Base-by-base conservation (phyloP, 768 basidiomycete genomes). In the Boletus bicolor region DNA sequence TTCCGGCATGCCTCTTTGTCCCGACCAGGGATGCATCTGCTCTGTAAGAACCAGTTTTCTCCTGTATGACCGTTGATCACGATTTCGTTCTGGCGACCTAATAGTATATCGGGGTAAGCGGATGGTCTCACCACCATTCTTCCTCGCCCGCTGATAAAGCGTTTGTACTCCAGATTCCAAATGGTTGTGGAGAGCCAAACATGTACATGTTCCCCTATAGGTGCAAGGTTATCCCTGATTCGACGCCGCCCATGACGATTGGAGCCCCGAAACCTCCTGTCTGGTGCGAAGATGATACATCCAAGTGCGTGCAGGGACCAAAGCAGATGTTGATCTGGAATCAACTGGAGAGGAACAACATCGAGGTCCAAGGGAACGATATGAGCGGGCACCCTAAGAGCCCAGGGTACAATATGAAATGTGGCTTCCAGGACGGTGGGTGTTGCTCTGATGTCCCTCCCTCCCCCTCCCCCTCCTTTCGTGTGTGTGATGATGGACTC, bases 351-450 rank as follows among this genome's bases (percentile, higher is more conserved):
- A 0, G 4, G 30, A 55, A 66, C 42, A 66, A 65, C 30, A 49
- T 66, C 38, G 11, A 14, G 0, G 42, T 48, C 6, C 1, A 10
- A 0, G 64, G 64, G 46, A 0, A 2, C 1, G 64, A 62, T n/a
- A 0, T 6, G 37, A 11, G 17, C 30, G 60, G 60, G 1, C 0
- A 11, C 0, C 11, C 0, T 9, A 55, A 53, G 28, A 26, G 7
- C 37, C 57, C 60, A 4, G 53, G 0, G 14, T 66, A 66, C 46
- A 66, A 63, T 24, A 0, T 1, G 2, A 53, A 39, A 7, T 65
- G 64, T 32, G 64, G 64, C 32, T 65, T 59, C 51, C 0, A 2
- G 0, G 14, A 26, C 2, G 64, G 64, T 65, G 37, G 32, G 64
- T 54, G 24, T 8, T 14, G 8, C 12, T 14, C 21, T 35, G 12